phyloP scores from a whole-genome alignment of 345 rosid species.

The Salix suchowensis region DNA sequence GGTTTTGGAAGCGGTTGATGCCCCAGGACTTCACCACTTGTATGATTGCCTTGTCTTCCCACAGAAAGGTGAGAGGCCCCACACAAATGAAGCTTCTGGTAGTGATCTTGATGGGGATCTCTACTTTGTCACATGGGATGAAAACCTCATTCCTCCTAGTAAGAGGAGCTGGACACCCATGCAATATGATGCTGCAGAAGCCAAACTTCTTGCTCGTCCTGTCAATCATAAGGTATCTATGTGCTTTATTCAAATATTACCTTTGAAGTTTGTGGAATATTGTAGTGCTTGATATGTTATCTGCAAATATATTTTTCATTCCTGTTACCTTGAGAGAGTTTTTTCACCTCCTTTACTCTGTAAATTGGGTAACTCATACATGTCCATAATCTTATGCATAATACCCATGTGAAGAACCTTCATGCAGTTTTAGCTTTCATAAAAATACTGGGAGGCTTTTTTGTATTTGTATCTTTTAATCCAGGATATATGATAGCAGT shows the following conservation, averaged over 20 bases:
- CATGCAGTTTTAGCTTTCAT: neutral
- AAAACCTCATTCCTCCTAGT: constrained; percentile 71
- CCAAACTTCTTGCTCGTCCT: constrained; percentile 19
- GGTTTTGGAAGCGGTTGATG: constrained; percentile 88
- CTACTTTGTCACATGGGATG: constrained; percentile 92
- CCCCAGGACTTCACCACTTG: constrained; percentile 60
- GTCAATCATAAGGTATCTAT: constrained; percentile 62
- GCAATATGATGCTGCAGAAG: constrained; percentile 53
- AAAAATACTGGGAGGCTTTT: neutral
- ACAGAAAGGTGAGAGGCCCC: constrained; percentile 86
- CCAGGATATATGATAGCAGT: neutral
- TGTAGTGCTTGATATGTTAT: neutral
- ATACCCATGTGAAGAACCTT: neutral
- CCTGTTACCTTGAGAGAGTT: neutral
- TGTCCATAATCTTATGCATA: too few relatives aligned
- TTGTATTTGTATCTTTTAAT: neutral
- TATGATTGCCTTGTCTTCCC: constrained; percentile 90
- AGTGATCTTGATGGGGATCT: constrained; percentile 97
- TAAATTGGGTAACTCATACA: too few relatives aligned
- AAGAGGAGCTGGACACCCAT: constrained; percentile 67
- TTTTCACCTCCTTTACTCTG: neutral
- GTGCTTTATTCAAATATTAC: neutral
- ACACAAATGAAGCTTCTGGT: constrained; percentile 88
- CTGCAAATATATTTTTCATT: neutral
- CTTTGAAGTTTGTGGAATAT: neutral